Conservation (phyloP, 768 basidiomycete genomes). For the Auricularia sp. region DNA sequence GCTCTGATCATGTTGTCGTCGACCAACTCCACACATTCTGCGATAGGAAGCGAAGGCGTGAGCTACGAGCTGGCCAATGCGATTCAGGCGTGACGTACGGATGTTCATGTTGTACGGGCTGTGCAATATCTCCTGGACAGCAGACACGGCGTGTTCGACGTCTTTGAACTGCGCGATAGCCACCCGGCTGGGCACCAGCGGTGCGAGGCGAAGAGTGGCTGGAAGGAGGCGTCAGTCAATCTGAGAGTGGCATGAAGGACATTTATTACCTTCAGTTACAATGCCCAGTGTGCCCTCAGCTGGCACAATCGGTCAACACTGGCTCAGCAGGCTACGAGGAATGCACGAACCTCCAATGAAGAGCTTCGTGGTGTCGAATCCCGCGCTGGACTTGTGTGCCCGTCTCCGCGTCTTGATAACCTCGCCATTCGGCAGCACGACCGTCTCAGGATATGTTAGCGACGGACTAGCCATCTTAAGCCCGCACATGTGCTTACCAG, state of each 20-base stretch:
- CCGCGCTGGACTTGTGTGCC: slow-evolving; percentile 76
- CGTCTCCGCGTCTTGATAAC: slow-evolving; percentile 78
- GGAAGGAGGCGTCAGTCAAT: slow-evolving; percentile 2
- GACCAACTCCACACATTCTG: slow-evolving; percentile 81
- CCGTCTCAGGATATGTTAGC: slow-evolving; percentile 40
- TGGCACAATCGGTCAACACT: too few relatives aligned
- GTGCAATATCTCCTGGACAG: slow-evolving; percentile 72
- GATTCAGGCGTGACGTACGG: slow-evolving; percentile 29
- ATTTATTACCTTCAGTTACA: slow-evolving; percentile 61
- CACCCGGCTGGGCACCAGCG: slow-evolving; percentile 71
- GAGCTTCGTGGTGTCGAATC: slow-evolving; percentile 78
- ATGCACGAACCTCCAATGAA: slow-evolving; percentile 49
- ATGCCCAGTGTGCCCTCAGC: slow-evolving; percentile 86
- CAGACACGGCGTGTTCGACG: slow-evolving; percentile 65
- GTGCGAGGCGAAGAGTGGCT: slow-evolving; percentile 79
- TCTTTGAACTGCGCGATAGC: slow-evolving; percentile 81
- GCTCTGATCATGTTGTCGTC: slow-evolving; percentile 77
- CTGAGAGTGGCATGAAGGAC: background rate
- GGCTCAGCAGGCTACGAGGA: too few relatives aligned
- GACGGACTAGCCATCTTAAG: slow-evolving; percentile 10
- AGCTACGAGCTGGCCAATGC: too few relatives aligned
- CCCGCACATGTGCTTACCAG: slow-evolving; percentile 36
- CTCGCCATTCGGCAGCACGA: slow-evolving; percentile 74
- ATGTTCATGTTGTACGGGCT: slow-evolving; percentile 59
- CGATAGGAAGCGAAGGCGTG: background rate